Base-by-base conservation (phyloP, 73 alveolate species). In the Symbiodinium natans region DNA sequence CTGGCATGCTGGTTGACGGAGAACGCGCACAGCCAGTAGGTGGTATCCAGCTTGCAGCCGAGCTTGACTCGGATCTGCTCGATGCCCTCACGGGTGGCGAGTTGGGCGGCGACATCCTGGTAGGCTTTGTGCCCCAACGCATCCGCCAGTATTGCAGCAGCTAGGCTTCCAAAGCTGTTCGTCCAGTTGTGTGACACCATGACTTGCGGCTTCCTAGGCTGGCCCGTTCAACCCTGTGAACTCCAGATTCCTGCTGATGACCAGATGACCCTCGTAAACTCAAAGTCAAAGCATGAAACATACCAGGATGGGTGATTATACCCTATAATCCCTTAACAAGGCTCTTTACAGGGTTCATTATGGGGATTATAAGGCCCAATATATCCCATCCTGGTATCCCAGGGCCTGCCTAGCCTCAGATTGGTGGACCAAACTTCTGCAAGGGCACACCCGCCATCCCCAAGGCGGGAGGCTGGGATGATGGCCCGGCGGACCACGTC, bases 131-230 rank as follows among this genome's bases (percentile, higher is more conserved):
- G 29, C 6, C 75, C 92, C 9, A 83, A 17, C 21, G 92, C 92
- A n/a, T 83, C 92, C 31, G 92, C 92, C 33, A 43, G 36, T 41
- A 83, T 42, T 10, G 92, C 92, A 9, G 92, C 43, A 15, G 42
- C 92, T 31, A 83, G 34, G 13, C 48, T 63, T 29, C 77, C 92
- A 83, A 83, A 83, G 42, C 29, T 10, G 25, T 83, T 83, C 43
- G 92, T 41, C 92, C 92, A 83, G 48, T 83, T 83, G 92, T 83
- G 92, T 9, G 92, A 41, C 48, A 83, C 92, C 92, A 83, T 83
- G 92, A 68, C 33, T 13, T 33, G 29, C 48, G 92, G 92, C 77
- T 41, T 38, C n/a, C 36, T 10, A 33, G 83, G 40, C n/a, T 71
- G 40, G 29, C 29, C 83, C 83, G 10, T 38, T 38, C 83, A 71